These are phyloP conservation scores for Saccharomycopsis microspora DNA, from an alignment of 805 yeast genomes.

Conservation along the genomic window DNA sequence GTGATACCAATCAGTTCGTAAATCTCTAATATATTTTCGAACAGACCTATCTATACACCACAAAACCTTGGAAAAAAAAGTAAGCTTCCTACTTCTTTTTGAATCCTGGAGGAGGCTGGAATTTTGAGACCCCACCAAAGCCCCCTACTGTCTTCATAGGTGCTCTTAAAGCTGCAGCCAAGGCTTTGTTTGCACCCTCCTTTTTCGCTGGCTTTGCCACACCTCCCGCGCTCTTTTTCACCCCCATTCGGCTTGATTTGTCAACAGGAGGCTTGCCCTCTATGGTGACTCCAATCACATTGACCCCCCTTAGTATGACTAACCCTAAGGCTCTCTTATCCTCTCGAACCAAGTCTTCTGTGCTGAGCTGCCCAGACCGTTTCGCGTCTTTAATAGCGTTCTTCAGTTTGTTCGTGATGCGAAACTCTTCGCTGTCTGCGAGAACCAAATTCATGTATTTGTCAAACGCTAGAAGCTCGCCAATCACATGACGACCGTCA, in stretches of 20 bases:
- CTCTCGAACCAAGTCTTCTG: conserved; percentile 34
- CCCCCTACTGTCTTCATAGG: conserved; percentile 20
- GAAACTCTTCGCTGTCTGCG: conserved; percentile 72
- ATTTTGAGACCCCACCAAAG: conserved; percentile 27
- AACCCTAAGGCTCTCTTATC: conserved; percentile 75
- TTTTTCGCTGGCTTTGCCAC: conserved; percentile 1
- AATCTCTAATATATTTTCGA: too few species aligned
- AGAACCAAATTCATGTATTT: conserved; percentile 80
- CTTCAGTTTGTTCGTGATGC: conserved; percentile 54
- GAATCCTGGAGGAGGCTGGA: conserved; percentile 39
- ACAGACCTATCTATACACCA: not conserved
- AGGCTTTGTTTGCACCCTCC: conserved; percentile 1
- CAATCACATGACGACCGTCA: conserved; percentile 73
- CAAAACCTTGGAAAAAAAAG: not conserved
- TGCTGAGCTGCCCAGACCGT: conserved; percentile 24
- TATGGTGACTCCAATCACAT: conserved; percentile 42
- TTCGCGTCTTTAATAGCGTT: conserved; percentile 26
- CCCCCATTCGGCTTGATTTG: conserved; percentile 16
- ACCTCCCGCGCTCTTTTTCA: conserved; percentile 8
- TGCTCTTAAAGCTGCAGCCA: conserved; percentile 20
- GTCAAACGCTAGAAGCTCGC: conserved; percentile 81
- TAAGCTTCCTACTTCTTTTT: conserved; percentile 13
- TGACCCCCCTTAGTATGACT: conserved; percentile 79
- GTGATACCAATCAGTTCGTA: too few species aligned
- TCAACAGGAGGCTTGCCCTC: conserved; percentile 23